Base-by-base conservation (phyloP, 148 eudicot species). In the Rhododendron ovatum region DNA sequence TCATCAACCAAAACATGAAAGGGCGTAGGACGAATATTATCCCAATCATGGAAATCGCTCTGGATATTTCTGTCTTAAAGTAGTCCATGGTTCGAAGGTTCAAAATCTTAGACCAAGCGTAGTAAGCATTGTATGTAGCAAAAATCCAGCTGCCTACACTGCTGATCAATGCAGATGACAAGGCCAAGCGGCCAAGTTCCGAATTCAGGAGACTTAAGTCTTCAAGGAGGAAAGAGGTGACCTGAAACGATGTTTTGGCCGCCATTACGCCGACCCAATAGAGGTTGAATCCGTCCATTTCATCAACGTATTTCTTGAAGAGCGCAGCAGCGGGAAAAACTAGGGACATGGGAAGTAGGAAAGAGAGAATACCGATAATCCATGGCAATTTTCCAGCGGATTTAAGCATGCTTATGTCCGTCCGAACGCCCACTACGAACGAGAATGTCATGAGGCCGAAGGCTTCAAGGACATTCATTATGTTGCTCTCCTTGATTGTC, bases 121-220 rank as follows among this genome's bases (percentile, higher is more conserved):
- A 73, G 43, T 4, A 33, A 33, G 20, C 1, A 73, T 73, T 13
- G 43, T 30, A 73, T 2, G 4, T 1, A 2, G 7, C 15, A 33
- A 73, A 73, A 73, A 73, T 33, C 77, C 57, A 48, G 61, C 61
- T 14, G 61, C 61, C 2, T 2, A 15, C 0, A 7, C 61, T 28
- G 8, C 81, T 80, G 61, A 80, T 48, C 35, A 80, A n/a, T 3
- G 61, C 18, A 18, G 61, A 50, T n/a, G 82, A 80, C 37, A 80
- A 10, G 37, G 61, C 41, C 11, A 80, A 55, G 11, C 61, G 61
- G 4, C 82, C 82, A 0, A 80, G 45, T 50, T 80, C 82, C 2
- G 82, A 80, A 28, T 80, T 80, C 3, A 80, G 82, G 59, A 80
- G 61, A 28, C 30, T 80, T 3, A 80, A 28, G 61, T 80, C 82